These are phyloP conservation scores for Suhomyces guaymorum DNA, from an alignment of 1,139 yeast species.

Conservation along the genomic window DNA sequence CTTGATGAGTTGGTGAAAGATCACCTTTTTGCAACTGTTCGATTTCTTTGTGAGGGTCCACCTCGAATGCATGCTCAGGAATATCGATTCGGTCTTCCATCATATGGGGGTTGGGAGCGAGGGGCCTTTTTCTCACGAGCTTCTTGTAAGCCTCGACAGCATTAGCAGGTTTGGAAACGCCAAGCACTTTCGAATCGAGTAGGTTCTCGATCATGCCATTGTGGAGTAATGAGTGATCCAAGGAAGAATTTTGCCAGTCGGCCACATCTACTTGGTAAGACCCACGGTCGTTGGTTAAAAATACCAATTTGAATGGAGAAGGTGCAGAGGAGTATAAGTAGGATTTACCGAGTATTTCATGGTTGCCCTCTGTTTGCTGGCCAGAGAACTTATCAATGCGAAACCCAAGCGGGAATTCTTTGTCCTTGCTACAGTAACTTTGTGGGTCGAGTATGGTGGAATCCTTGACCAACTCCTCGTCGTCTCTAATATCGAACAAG, in stretches of 20 bases:
- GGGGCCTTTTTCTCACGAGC: conserved; percentile 12
- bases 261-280: conserved; percentile 23
- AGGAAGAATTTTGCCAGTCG: conserved; percentile 18
- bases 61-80: conserved; percentile 19
- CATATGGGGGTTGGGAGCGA: conserved; percentile 10
- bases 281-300: conserved; percentile 20
- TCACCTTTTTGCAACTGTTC: conserved; percentile 10
- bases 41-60: conserved; percentile 15
- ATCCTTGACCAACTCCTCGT: conserved; percentile 3
- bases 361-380: conserved; percentile 29
- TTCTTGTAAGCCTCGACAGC: conserved; percentile 17
- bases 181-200: conserved; percentile 1
- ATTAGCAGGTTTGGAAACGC: conserved; percentile 14
- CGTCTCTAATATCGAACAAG: conserved; percentile 23
- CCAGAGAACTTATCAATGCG: conserved; percentile 28
- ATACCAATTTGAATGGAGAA: conserved; percentile 20
- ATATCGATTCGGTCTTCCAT: conserved; percentile 14
- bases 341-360: conserved; percentile 24
- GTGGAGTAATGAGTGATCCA: conserved; percentile 23
- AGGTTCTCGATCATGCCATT: conserved; percentile 29
- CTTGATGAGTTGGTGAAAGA: conserved; percentile 13
- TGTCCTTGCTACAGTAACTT: conserved; percentile 6
- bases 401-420: conserved; percentile 26
- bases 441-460: neutral
- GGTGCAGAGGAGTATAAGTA: conserved; percentile 18